phyloP scores from a whole-genome alignment of 2,329 filamentous ascomycete genomes.

The Simplicillium aogashimaense region DNA sequence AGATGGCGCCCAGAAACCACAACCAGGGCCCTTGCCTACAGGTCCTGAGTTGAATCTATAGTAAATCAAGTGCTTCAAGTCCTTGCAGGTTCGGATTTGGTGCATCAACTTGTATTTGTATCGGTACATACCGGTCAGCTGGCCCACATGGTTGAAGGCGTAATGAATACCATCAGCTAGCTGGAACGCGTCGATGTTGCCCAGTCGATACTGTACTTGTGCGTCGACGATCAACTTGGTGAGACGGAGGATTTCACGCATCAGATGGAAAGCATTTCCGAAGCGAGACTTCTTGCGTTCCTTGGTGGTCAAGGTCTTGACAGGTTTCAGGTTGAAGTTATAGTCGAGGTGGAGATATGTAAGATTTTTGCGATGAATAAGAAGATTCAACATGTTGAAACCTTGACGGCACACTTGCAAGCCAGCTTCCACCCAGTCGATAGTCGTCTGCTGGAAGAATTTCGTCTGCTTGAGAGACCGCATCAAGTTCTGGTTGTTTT shows the following conservation, averaged over 20 bases:
- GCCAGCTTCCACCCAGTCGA: conserved; percentile 98
- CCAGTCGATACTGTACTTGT: conserved; percentile 93
- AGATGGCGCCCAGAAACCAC: conserved; percentile 97
- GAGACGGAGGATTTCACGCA: conserved; percentile 91
- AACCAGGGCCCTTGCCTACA: conserved; percentile 94
- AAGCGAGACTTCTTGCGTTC: conserved; percentile 99
- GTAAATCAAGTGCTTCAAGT: conserved; percentile 97
- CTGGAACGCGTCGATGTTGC: conserved; percentile 98
- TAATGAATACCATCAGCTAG: conserved; percentile 98
- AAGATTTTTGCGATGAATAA: conserved; percentile 97
- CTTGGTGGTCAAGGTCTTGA: conserved; percentile 97
- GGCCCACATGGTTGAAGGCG: conserved; percentile 97
- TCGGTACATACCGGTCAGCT: conserved; percentile 97
- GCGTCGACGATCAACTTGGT: conserved; percentile 98
- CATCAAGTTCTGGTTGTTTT: conserved; percentile 88
- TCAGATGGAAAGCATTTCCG: conserved; percentile 96
- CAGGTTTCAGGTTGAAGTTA: conserved; percentile 98
- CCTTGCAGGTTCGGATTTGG: conserved; percentile 97
- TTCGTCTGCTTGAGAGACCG: conserved; percentile 90
- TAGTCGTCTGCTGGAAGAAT: conserved; percentile 98
- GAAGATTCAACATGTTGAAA: conserved; percentile 97
- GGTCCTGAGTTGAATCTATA: conserved; percentile 97
- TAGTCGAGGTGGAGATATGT: conserved; percentile 98
- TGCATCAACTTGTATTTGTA: conserved; percentile 99
- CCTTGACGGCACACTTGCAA: conserved; percentile 96